A percentile compares a stretch with the other conserved stretches of the same genome.
phyloP scores from a whole-genome alignment of 2,329 filamentous ascomycete species.

The Penicillium italicum region DNA sequence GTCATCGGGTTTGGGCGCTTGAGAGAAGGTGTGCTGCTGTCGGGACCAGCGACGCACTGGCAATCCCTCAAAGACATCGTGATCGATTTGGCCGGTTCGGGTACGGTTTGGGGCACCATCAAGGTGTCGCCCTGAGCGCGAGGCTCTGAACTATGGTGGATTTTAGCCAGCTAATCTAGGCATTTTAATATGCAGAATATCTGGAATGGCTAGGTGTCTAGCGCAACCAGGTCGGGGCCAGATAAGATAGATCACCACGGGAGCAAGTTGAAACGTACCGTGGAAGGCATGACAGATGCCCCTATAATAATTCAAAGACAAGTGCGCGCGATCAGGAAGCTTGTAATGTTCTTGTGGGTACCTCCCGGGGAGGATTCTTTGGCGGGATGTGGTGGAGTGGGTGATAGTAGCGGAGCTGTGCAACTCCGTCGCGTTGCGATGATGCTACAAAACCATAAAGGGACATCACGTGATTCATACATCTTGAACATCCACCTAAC shows the following conservation, averaged over 20 bases:
- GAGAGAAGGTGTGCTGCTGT: slow-evolving; percentile 64
- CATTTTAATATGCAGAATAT: not conserved
- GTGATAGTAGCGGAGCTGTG: slow-evolving; percentile 3
- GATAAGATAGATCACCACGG: slow-evolving; percentile 4
- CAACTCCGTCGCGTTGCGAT: slow-evolving; percentile 12
- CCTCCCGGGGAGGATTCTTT: not conserved
- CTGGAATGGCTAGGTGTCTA: not conserved
- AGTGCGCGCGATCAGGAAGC: not conserved
- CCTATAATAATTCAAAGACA: not conserved
- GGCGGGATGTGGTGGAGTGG: not conserved
- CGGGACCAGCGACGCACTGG: slow-evolving; percentile 89
- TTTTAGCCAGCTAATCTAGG: slow-evolving; percentile 11
- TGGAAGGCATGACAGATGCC: slow-evolving; percentile 31
- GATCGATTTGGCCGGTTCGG: slow-evolving; percentile 53
- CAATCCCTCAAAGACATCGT: slow-evolving; percentile 68
- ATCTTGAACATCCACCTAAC: not conserved
- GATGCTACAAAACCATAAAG: slow-evolving; percentile 2
- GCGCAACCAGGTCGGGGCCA: not conserved
- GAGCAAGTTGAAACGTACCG: slow-evolving; percentile 28
- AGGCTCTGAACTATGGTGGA: slow-evolving; percentile 51
- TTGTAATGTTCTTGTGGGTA: not conserved
- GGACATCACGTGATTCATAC: slow-evolving; percentile 13
- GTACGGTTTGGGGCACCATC: slow-evolving; percentile 44
- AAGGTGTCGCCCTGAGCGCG: slow-evolving; percentile 56
- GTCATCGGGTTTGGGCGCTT: slow-evolving; percentile 62